These are phyloP conservation scores for Lachnellula hyalina DNA, from an alignment of 2,329 filamentous ascomycete genomes.

Conservation along the genomic window DNA sequence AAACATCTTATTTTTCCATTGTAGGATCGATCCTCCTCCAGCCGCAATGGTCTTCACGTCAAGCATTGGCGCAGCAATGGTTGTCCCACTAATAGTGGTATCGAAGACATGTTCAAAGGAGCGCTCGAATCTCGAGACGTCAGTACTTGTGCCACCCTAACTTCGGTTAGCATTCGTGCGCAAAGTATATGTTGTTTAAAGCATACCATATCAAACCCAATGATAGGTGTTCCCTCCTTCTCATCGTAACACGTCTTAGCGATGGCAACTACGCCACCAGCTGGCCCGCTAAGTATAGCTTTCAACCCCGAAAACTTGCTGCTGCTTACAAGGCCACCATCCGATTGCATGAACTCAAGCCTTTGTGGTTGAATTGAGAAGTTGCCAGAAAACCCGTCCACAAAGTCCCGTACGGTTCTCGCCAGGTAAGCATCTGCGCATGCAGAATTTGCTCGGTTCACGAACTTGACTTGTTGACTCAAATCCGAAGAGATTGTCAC, in stretches of 20 bases:
- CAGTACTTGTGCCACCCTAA: conserved; percentile 55
- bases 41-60: conserved; percentile 62
- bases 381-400: too few species aligned
- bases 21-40: conserved; percentile 45
- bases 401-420: too few species aligned
- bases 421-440: too few species aligned
- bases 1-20: conserved; percentile 64
- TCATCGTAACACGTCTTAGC: conserved; percentile 59
- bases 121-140: conserved; percentile 62
- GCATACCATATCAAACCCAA: conserved; percentile 63
- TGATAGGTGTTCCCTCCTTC: conserved; percentile 57
- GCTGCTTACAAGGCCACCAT: conserved; percentile 39
- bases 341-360: conserved; percentile 57
- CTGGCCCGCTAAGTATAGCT: conserved; percentile 61
- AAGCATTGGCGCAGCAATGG: conserved; percentile 71
- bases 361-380: conserved; percentile 43
- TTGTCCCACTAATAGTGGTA: conserved; percentile 70
- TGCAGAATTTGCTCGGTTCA: too few species aligned
- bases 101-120: conserved; percentile 68
- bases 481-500: too few species aligned
- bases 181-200: background rate
- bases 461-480: too few species aligned
- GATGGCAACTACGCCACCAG: conserved; percentile 64
- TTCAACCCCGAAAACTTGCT: conserved; percentile 55
- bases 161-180: background rate